phyloP scores from a whole-genome alignment of 768 basidiomycete genomes.

The Tephrocybe sp. region DNA sequence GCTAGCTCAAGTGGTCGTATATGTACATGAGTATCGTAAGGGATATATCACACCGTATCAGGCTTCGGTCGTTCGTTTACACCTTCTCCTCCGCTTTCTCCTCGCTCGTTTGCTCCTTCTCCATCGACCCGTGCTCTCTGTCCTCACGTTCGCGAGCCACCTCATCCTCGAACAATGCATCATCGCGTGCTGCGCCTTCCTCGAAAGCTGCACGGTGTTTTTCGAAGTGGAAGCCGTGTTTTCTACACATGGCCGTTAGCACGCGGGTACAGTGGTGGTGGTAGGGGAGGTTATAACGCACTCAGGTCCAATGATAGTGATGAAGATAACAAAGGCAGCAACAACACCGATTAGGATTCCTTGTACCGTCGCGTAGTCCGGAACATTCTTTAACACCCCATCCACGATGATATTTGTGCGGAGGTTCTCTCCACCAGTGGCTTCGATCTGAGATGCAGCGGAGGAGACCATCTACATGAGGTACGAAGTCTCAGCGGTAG shows the following conservation, averaged over 20 bases:
- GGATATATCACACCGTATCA: background rate
- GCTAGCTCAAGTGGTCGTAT: too few species aligned
- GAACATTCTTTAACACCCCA: conserved; percentile 41
- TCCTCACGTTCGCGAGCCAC: background rate
- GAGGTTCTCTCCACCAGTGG: conserved; percentile 61
- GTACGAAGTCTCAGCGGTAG: background rate
- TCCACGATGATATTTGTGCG: conserved; percentile 44
- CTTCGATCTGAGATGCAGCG: conserved; percentile 79
- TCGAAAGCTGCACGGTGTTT: conserved; percentile 77
- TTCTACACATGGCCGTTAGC: conserved; percentile 31
- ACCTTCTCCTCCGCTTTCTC: background rate
- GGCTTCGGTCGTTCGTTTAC: background rate
- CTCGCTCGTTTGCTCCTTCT: conserved; percentile 8
- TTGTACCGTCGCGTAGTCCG: conserved; percentile 71
- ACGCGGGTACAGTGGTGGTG: background rate
- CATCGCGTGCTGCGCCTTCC: conserved; percentile 59
- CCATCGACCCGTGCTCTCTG: background rate
- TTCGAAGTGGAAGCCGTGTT: conserved; percentile 83
- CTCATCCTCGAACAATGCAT: conserved; percentile 28
- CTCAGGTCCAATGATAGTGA: conserved; percentile 78
- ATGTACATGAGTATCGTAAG: too few species aligned
- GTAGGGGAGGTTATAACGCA: conserved; percentile 36
- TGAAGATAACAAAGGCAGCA: conserved; percentile 69
- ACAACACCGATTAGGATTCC: conserved; percentile 87
- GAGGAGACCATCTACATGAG: conserved; percentile 54